A percentile compares a stretch with the other conserved stretches of the same genome.
phyloP scores from a whole-genome alignment of 257 asterid species.

The Cordia subcordata region DNA sequence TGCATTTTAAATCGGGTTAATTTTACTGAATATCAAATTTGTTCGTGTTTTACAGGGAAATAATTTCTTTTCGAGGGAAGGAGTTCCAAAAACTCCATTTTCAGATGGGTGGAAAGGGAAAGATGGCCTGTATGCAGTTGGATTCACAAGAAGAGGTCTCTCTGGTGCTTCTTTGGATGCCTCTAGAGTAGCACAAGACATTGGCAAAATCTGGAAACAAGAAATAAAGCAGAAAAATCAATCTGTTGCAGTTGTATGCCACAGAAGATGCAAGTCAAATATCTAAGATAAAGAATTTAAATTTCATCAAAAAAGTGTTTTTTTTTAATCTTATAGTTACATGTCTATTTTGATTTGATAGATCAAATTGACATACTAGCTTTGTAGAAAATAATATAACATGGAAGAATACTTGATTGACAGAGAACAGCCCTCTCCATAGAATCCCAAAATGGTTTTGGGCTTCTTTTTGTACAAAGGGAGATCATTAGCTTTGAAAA shows the following conservation, averaged over 20 bases:
- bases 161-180: slow-evolving; percentile 85
- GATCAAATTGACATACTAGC: slow-evolving; percentile 9
- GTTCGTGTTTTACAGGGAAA: slow-evolving; percentile 40
- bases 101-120: slow-evolving; percentile 95
- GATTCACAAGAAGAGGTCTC: slow-evolving; percentile 82
- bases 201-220: slow-evolving; percentile 67
- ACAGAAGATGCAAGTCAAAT: slow-evolving; percentile 41
- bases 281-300: not conserved
- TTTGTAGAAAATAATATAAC: slow-evolving; percentile 19
- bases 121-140: slow-evolving; percentile 80
- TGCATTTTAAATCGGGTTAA: no score
- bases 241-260: slow-evolving; percentile 40
- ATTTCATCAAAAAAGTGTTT: not conserved
- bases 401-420: slow-evolving; percentile 8
- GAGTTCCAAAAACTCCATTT: slow-evolving; percentile 65
- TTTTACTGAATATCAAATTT: no score
- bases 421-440: slow-evolving; percentile 55
- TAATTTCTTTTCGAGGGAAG: slow-evolving; percentile 61
- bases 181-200: slow-evolving; percentile 63
- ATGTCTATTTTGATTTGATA: slow-evolving; percentile 18
- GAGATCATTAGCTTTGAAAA: slow-evolving; percentile 16
- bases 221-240: slow-evolving; percentile 57
- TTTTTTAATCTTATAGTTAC: slow-evolving; percentile 10
- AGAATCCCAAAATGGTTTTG: slow-evolving; percentile 36
- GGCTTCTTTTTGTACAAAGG: slow-evolving; percentile 44